Evolutionary conservation across 805 yeast species (phyloP).

Genomic region (Lipomyces mesembrius): DNA sequence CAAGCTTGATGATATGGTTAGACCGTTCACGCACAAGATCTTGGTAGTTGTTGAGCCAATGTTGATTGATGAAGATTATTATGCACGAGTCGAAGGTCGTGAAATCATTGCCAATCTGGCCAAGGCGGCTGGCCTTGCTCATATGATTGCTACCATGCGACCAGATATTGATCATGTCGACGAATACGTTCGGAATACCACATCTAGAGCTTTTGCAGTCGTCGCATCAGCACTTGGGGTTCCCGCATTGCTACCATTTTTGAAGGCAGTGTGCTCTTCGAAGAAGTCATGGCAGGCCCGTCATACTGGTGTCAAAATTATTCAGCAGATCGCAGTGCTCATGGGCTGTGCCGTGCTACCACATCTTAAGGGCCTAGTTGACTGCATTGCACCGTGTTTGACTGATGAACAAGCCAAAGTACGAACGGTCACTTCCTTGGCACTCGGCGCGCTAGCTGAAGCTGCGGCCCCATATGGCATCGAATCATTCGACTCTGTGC

Average conservation of each 20-base stretch:
- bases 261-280: constrained; percentile 77
- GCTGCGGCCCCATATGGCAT: constrained; percentile 86
- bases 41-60: constrained; percentile 77
- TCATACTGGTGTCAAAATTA: constrained; percentile 76
- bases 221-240: constrained; percentile 81
- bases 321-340: constrained; percentile 74
- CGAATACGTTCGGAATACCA: constrained; percentile 75
- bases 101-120: constrained; percentile 76
- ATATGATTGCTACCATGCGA: constrained; percentile 75
- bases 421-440: constrained; percentile 69
- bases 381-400: constrained; percentile 61
- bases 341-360: constrained; percentile 79
- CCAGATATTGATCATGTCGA: constrained; percentile 84
- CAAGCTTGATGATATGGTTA: constrained; percentile 64
- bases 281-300: constrained; percentile 80
- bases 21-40: constrained; percentile 76
- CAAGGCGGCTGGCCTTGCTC: constrained; percentile 80
- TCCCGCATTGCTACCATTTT: constrained; percentile 71
- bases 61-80: constrained; percentile 74
- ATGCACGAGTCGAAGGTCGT: constrained; percentile 76
- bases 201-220: constrained; percentile 81
- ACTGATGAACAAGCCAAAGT: constrained; percentile 71
- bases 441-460: constrained; percentile 77
- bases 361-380: constrained; percentile 65
- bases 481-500: constrained; percentile 74